Conservation (phyloP, 2,329 filamentous ascomycete species). For the Botrytis medusae region DNA sequence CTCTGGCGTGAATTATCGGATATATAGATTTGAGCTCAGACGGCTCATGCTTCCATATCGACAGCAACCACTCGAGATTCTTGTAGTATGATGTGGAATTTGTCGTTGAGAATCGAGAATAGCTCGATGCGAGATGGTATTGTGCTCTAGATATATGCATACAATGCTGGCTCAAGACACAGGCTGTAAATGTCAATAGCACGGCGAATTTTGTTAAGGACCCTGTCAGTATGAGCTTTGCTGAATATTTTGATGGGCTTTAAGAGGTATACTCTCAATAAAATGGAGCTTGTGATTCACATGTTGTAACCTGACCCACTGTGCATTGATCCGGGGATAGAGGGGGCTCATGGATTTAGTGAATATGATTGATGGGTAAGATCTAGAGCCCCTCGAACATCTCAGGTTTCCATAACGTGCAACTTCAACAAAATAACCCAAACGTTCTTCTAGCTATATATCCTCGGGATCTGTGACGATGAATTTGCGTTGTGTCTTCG, state of each 20-base stretch:
- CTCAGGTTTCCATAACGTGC: not conserved
- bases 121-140: too few relatives aligned
- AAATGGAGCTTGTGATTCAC: not conserved
- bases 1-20: too few relatives aligned
- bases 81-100: not conserved
- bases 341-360: not conserved
- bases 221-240: too few relatives aligned
- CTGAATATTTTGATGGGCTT: not conserved
- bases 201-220: too few relatives aligned
- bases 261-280: too few relatives aligned
- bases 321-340: rapidly evolving
- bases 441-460: not conserved
- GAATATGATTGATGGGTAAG: not conserved
- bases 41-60: not conserved
- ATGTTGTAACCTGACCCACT: not conserved
- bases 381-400: not conserved
- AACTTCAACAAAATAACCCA: rapidly evolving
- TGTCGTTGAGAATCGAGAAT: not conserved
- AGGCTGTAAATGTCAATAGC: not conserved
- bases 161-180: not conserved
- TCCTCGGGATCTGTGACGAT: not conserved
- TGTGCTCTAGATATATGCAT: not conserved
- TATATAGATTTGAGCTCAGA: too few relatives aligned
- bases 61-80: rapidly evolving
- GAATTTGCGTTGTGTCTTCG: not conserved